Evolutionary conservation across 129 eudicot species (phyloP), one percentile per base, ranked within the genome.

Genomic region (Dittrichia graveolens): DNA sequence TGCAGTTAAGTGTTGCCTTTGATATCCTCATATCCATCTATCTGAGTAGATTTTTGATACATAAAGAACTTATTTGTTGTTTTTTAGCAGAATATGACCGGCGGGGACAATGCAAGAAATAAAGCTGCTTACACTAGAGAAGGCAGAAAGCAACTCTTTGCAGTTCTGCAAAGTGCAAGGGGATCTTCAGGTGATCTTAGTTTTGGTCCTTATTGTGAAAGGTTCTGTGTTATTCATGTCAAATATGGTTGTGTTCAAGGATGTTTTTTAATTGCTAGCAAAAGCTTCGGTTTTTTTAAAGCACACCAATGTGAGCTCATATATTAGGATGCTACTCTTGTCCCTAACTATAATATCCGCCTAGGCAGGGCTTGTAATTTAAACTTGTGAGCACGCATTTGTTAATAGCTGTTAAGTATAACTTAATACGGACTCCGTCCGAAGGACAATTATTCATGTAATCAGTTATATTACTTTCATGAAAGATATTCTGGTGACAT

Each of bases 151-250:
- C 99, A 94, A 67, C 91, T 94, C 12, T 94, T 94, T 78, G 89
- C 97, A 15, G 99, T 94, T 73, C 78, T 94, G 81, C 99, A 94
- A 83, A 88, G 99, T 86, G 99, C 97, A 76, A 88, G 96, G 82
- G 99, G 99, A 81, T 94, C 99, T 77, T 94, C 99, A 90, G 99
- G 99, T 94, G 71, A 73, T 82, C 50, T 54, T 38, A 72, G 18
- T 50, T 65, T 61, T 73, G 53, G 48, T 77, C 54, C 54, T 56
- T 76, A 24, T 67, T 50, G 65, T 49, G 49, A 8, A 61, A 50
- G 52, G 49, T 53, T 13, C 24, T 49, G 56, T 47, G 69, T 58
- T 47, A 12, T 39, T 65, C 45, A 35, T 76, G 34, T 59, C 44
- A 41, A 49, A 42, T 40, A 39, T 48, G 57, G 5, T 39, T 58